Evolutionary conservation across 2,329 filamentous ascomycete genomes (phyloP).

Genomic region (Elsinoe australis): DNA sequence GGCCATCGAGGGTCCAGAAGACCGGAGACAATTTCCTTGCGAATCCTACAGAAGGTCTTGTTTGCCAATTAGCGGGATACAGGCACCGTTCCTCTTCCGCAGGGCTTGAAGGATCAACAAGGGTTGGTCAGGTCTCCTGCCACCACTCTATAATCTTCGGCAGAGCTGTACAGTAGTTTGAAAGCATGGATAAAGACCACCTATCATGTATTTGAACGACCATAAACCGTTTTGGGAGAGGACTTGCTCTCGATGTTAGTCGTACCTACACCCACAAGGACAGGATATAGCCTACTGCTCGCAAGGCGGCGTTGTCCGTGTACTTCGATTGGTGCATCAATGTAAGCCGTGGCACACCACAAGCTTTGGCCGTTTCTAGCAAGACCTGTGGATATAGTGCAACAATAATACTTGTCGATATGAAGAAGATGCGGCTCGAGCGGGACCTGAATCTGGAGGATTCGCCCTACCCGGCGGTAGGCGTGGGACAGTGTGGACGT

Average conservation of each 20-base stretch:
- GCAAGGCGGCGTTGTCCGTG: background rate
- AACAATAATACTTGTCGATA: background rate
- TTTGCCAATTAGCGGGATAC: conserved; percentile 1
- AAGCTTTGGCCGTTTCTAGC: background rate
- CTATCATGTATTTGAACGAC: conserved; percentile 3
- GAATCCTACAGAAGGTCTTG: conserved; percentile 9
- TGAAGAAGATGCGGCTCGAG: conserved; percentile 9
- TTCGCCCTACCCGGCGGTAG: conserved; percentile 5
- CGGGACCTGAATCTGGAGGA: conserved; percentile 7
- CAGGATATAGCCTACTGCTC: background rate
- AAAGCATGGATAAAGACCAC: too few relatives aligned
- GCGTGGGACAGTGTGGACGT: too few relatives aligned
- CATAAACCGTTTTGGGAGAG: conserved; percentile 9
- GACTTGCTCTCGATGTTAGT: background rate
- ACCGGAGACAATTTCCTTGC: background rate
- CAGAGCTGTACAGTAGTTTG: background rate
- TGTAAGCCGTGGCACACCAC: background rate
- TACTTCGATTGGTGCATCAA: conserved; percentile 1
- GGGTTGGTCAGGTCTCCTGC: conserved; percentile 11
- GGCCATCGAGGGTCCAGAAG: background rate
- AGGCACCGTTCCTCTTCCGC: too few relatives aligned
- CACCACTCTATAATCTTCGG: background rate
- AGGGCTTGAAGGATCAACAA: conserved; percentile 13
- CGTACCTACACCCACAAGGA: background rate
- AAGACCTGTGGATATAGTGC: background rate